Evolutionary conservation across 176 grass and related monocot species (phyloP).

Genomic region (Zea luxurians): DNA sequence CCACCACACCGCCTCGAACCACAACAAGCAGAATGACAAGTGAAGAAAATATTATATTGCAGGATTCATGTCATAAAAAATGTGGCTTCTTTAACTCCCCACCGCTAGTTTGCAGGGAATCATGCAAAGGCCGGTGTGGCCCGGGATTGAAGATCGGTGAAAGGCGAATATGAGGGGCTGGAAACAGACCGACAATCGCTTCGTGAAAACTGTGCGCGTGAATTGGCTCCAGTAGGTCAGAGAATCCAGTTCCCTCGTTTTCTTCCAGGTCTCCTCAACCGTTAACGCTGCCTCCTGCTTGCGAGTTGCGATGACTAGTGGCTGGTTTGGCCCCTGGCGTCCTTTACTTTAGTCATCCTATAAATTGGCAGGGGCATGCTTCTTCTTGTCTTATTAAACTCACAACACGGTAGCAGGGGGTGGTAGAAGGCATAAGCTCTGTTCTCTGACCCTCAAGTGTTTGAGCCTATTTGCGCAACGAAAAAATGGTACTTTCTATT

Average conservation of each 20-base stretch:
- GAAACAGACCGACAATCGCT: slow-evolving; percentile 21
- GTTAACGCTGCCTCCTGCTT: slow-evolving; percentile 31
- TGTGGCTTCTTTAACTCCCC: slow-evolving; percentile 38
- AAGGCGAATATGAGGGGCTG: slow-evolving; percentile 13
- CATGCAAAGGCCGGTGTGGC: slow-evolving; percentile 17
- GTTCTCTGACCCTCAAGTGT: not conserved
- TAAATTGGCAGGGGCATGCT: slow-evolving; percentile 43
- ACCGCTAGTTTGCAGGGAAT: slow-evolving; percentile 33
- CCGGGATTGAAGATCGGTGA: not conserved
- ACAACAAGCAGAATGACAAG: not conserved
- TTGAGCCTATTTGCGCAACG: not conserved
- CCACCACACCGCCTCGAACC: not conserved
- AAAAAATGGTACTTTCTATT: slow-evolving; percentile 40
- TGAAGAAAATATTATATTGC: not conserved
- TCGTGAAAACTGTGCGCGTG: slow-evolving; percentile 14
- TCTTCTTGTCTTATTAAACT: slow-evolving; percentile 23
- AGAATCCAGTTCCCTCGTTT: slow-evolving; percentile 44
- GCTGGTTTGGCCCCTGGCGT: not conserved
- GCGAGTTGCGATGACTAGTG: not conserved
- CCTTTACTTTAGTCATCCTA: slow-evolving; percentile 31
- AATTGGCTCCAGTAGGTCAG: slow-evolving; percentile 43
- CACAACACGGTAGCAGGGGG: not conserved
- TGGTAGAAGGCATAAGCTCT: not conserved
- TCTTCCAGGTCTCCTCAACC: slow-evolving; percentile 44
- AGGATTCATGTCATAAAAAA: slow-evolving; percentile 8